phyloP scores from a whole-genome alignment of 352 stramenopile genomes.

The Pythium aristosporum region DNA sequence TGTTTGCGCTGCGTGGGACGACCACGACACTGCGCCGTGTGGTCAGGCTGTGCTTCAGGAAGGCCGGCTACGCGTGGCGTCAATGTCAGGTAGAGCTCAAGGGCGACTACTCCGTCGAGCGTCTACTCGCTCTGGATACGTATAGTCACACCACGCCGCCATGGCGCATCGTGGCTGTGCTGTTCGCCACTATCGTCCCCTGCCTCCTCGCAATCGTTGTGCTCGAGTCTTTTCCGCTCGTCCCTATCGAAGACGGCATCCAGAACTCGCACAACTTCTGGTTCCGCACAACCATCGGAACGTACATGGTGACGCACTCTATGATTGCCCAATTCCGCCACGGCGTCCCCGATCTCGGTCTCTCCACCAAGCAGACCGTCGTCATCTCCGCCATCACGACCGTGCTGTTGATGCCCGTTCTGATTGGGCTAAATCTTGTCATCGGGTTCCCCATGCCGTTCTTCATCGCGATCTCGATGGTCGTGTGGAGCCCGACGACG shows the following conservation, averaged over 20 bases:
- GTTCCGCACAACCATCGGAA: conserved; percentile 21
- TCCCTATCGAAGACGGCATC: neutral
- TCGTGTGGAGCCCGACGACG: conserved; percentile 10
- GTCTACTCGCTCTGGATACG: conserved; percentile 17
- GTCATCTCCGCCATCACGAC: neutral
- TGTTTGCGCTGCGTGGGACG: neutral
- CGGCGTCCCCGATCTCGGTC: conserved; percentile 2
- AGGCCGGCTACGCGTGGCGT: conserved; percentile 5
- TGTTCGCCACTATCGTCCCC: conserved; percentile 14
- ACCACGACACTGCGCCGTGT: neutral
- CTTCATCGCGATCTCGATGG: conserved; percentile 20
- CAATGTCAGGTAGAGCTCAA: conserved; percentile 33
- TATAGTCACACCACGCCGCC: neutral
- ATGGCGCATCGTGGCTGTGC: conserved; percentile 1
- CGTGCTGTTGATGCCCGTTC: conserved; percentile 6
- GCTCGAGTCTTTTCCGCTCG: conserved; percentile 17
- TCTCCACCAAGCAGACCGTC: conserved; percentile 9
- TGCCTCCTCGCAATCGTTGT: conserved; percentile 10
- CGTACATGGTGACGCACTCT: conserved; percentile 14
- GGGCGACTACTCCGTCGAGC: conserved; percentile 38
- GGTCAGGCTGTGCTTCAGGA: neutral
- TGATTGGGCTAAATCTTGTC: neutral
- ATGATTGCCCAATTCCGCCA: conserved; percentile 13
- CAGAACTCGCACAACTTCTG: conserved; percentile 21
- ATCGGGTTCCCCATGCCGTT: conserved; percentile 23